A percentile compares a stretch with the other conserved stretches of the same genome.
Conservation (phyloP, 495 filamentous ascomycete species). For the Neurospora sp. region DNA sequence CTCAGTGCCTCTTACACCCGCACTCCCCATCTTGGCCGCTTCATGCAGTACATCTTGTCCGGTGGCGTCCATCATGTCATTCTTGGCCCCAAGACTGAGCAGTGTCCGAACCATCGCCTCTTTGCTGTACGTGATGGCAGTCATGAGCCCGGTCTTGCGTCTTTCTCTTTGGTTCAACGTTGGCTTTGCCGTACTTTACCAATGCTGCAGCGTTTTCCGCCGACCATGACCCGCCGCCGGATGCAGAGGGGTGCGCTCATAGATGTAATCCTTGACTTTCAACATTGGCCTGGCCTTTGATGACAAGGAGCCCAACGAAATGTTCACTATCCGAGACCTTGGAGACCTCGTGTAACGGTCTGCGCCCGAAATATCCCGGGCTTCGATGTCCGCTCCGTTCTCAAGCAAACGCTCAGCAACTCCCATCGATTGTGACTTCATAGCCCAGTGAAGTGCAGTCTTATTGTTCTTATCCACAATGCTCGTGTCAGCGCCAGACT, state of each 20-base stretch:
- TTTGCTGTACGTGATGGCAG: not conserved
- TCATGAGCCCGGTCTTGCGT: not conserved
- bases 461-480: not conserved
- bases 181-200: not conserved
- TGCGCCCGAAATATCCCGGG: not conserved
- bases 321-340: not conserved
- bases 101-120: not conserved
- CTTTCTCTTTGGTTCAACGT: not conserved
- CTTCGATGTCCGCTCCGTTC: not conserved
- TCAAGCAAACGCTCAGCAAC: not conserved
- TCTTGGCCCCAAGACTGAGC: not conserved
- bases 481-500: not conserved
- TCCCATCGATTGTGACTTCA: not conserved
- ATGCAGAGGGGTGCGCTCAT: not conserved
- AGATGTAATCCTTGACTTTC: not conserved
- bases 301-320: not conserved
- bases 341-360: not conserved
- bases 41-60: not conserved
- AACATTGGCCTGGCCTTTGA: not conserved
- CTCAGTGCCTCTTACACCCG: not conserved
- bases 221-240: not conserved
- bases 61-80: not conserved
- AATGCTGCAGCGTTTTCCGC: not conserved
- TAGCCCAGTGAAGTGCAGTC: not conserved
- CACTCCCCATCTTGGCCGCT: not conserved